Evolutionary conservation across 257 asterid species (phyloP).

Genomic region (Salvia hispanica): DNA sequence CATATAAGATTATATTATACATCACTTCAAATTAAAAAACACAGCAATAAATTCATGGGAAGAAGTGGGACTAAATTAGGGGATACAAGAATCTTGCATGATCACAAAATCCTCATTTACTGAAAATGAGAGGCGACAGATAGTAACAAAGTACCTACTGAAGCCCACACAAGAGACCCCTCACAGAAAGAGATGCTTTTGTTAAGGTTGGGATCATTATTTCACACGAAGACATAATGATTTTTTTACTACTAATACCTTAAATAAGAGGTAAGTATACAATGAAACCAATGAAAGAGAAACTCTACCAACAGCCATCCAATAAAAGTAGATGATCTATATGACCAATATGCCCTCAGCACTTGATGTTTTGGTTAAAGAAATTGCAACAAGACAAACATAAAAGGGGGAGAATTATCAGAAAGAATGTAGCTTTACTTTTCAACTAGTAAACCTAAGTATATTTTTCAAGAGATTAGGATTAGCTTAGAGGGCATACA

Average conservation of each 20-base stretch:
- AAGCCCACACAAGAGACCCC: conserved; percentile 51
- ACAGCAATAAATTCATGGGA: conserved; percentile 34
- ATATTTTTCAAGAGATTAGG: conserved; percentile 21
- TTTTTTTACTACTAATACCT: conserved; percentile 4
- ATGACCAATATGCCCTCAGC: conserved; percentile 43
- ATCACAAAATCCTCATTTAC: conserved; percentile 22
- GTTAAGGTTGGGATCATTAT: conserved; percentile 30
- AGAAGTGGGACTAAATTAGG: conserved; percentile 39
- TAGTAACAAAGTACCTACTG: conserved; percentile 45
- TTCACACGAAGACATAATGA: conserved; percentile 12
- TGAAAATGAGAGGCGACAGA: conserved; percentile 52
- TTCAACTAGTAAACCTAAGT: conserved; percentile 39
- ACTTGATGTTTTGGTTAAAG: neutral
- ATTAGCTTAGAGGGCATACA: conserved; percentile 26
- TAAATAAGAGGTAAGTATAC: conserved; percentile 32
- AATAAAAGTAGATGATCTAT: conserved; percentile 36
- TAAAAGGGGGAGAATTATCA: neutral
- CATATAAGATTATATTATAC: conserved; percentile 41
- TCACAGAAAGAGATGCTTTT: conserved; percentile 26
- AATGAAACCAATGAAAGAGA: conserved; percentile 41
- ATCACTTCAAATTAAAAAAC: conserved; percentile 31
- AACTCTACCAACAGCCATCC: conserved; percentile 50
- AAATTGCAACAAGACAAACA: neutral
- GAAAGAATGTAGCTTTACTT: conserved; percentile 53
- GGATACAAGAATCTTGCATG: conserved; percentile 55